Evolutionary conservation across 306 rosid genomes (phyloP), one percentile per base, ranked within the genome.

Genomic region (Castanospermum australe): DNA sequence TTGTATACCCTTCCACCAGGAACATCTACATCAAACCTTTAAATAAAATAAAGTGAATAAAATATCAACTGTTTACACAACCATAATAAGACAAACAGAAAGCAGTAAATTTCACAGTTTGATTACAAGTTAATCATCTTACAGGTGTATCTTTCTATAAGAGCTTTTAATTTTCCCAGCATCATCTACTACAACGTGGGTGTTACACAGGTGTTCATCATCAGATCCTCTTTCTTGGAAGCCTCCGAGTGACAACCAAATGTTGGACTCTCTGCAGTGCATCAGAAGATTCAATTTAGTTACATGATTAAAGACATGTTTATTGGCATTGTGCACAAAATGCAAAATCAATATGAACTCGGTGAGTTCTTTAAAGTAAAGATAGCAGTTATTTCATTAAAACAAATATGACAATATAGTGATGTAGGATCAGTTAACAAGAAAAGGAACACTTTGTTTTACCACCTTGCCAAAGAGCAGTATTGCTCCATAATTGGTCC

Each of bases 161-260:
- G 89, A 79, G 84, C 86, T 88, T 81, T 38, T 89, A 81, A 95
- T 90, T 66, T 82, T 87, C 52, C 99, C 99, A n/a, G 68, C 63
- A 75, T 93, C 89, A 75, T 95, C 99, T n/a, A 95, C 85, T 11
- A 95, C 71, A 78, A 95, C 89, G 41, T 95, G 99, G 4, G 98
- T 91, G 81, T 95, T 95, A 60, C 66, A 86, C 87, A 91, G 82
- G 81, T 87, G 98, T 45, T 87, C 65, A 44, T 90, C 92, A 78
- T 93, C 98, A 30, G 92, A 84, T 74, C 90, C 99, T 78, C 67
- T 95, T 68, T 91, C 97, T 70, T 95, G 99, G 76, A 95, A 95
- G 67, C 99, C 99, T 59, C 99, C 99, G 36, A 95, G 97, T 47
- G 99, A 95, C 82, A 95, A 78, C 99, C 99, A 95, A 82, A 95